Percentiles rank a stretch among this genome's conserved stretches.
Evolutionary conservation across 169 alveolate genomes (phyloP).

Genomic region (Miamiensis avidus): DNA sequence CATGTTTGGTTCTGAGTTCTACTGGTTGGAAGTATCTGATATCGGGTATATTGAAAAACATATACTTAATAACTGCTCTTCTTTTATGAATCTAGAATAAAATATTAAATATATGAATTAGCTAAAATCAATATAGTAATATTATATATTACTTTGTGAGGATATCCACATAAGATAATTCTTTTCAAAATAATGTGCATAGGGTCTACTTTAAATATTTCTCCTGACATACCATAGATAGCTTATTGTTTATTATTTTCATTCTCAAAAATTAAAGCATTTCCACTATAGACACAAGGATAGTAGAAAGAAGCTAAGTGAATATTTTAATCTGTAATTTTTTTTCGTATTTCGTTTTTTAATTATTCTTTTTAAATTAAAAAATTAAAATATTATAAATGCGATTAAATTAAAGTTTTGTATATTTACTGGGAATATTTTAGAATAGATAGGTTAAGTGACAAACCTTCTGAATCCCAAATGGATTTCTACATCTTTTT

Average conservation of each 20-base stretch:
- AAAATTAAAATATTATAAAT: background rate
- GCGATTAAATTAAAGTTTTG: background rate
- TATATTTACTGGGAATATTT: constrained; percentile 40
- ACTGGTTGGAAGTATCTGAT: constrained; percentile 97
- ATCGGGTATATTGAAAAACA: constrained; percentile 98
- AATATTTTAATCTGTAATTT: constrained; percentile 71
- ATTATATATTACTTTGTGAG: constrained; percentile 80
- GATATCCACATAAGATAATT: constrained; percentile 96
- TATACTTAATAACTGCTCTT: constrained; percentile 95
- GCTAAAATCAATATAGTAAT: background rate
- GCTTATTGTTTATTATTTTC: constrained; percentile 44
- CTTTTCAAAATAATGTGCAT: constrained; percentile 95
- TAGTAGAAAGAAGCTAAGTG: constrained; percentile 78
- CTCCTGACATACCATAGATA: constrained; percentile 87
- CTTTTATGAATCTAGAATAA: constrained; percentile 84
- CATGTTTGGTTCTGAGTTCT: constrained; percentile 96
- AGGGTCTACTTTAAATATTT: constrained; percentile 90
- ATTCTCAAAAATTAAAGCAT: constrained; percentile 68
- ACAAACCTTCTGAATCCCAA: constrained; percentile 93
- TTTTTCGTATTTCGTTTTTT: constrained; percentile 74
- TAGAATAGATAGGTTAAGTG: constrained; percentile 79
- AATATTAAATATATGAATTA: background rate
- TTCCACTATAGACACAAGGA: constrained; percentile 60
- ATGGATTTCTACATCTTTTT: constrained; percentile 80
- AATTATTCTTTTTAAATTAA: constrained; percentile 40